A percentile compares a stretch with the other conserved stretches of the same genome.
Evolutionary conservation across 78 protist genomes (phyloP).

Genomic region (Dictyostelium intermedium): DNA sequence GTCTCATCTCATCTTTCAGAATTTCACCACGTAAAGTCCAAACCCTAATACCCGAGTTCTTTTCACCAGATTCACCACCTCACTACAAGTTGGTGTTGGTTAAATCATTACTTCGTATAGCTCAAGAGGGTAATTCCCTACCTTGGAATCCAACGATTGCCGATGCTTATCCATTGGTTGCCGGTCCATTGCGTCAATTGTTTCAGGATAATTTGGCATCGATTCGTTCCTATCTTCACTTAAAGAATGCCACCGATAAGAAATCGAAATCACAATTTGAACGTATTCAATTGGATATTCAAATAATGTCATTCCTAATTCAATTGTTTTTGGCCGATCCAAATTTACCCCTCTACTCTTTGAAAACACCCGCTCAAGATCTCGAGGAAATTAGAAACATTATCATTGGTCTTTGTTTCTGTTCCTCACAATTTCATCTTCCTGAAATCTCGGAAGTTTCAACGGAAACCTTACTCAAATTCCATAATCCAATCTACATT

Average conservation of each 20-base stretch:
- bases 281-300: slow-evolving; percentile 41
- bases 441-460: slow-evolving; percentile 58
- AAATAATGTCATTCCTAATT: slow-evolving; percentile 41
- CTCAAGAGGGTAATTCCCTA: slow-evolving; percentile 5
- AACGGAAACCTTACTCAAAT: slow-evolving; percentile 36
- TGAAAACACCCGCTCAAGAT: slow-evolving; percentile 65
- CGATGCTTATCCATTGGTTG: slow-evolving; percentile 32
- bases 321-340: slow-evolving; percentile 75
- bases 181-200: slow-evolving; percentile 25
- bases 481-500: slow-evolving; percentile 73
- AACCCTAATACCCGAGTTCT: neutral
- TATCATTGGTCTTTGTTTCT: slow-evolving; percentile 59
- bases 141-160: slow-evolving; percentile 77
- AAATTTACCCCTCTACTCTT: slow-evolving; percentile 33
- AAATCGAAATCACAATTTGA: slow-evolving; percentile 73
- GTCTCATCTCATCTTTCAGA: slow-evolving; percentile 15
- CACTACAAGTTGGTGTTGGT: slow-evolving; percentile 66
- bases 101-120: slow-evolving; percentile 38
- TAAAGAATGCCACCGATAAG: neutral
- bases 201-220: slow-evolving; percentile 32
- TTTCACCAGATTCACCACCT: slow-evolving; percentile 19
- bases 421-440: slow-evolving; percentile 51
- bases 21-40: slow-evolving; percentile 37
- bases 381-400: slow-evolving; percentile 62
- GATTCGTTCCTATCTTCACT: neutral